Conservation (phyloP, 2,329 filamentous ascomycete genomes). For the Xylariomycetidae sp. region DNA sequence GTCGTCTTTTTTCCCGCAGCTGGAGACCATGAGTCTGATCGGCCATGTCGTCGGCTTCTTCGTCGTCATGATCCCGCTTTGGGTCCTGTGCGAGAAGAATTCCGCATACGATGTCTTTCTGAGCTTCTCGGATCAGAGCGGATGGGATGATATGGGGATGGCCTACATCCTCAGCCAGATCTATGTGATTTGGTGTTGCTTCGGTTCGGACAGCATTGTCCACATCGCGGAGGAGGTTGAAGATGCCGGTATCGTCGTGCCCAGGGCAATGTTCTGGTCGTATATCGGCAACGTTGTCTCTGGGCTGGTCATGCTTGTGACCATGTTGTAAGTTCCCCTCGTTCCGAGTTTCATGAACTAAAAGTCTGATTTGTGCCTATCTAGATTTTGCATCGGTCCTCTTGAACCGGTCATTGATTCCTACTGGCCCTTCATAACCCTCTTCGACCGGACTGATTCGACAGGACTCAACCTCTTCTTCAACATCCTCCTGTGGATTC, state of each 20-base stretch:
- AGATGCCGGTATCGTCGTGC: conserved; percentile 7
- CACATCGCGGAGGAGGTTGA: conserved; percentile 9
- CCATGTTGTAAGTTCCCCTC: no score
- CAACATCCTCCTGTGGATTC: conserved; percentile 16
- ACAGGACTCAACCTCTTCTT: no score
- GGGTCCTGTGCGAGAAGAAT: conserved; percentile 8
- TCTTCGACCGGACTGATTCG: no score
- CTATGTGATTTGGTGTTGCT: no score
- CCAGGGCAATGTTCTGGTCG: conserved; percentile 6
- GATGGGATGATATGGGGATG: conserved; percentile 8
- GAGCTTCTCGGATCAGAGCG: conserved; percentile 6
- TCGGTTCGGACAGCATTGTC: no score
- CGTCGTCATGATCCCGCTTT: conserved; percentile 10
- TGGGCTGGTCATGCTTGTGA: no score
- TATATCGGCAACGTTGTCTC: no score
- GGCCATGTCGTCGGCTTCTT: conserved; percentile 35
- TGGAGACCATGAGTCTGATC: conserved; percentile 46
- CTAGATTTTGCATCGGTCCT: conserved; percentile 9
- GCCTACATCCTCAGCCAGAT: conserved; percentile 5
- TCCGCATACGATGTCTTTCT: conserved; percentile 11
- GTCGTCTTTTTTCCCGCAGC: conserved; percentile 39
- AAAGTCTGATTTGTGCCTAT: no score
- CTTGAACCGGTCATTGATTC: conserved; percentile 5
- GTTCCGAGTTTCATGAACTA: no score
- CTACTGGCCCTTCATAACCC: no score